Base-by-base conservation (phyloP, 176 grass and related monocot species). In the Oryza meyeriana region DNA sequence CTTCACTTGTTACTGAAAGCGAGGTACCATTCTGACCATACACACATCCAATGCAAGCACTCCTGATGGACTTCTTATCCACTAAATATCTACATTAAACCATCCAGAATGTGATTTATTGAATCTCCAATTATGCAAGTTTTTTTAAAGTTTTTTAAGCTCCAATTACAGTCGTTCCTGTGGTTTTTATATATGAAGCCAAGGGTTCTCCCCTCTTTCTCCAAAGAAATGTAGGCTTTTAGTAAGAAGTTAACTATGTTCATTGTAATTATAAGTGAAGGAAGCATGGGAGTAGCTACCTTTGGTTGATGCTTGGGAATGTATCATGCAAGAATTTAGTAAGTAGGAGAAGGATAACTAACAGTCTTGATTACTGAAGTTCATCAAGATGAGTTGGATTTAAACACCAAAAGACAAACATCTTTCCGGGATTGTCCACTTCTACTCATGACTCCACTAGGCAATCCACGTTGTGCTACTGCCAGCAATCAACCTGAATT, bases 1-100 rank as follows among this genome's bases (percentile, higher is more conserved):
- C 87, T 89, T 98, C 90, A 44, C 95, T 98, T 91, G 88, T 93
- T 78, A 98, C 95, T 63, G 95, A 98, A 93, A 95, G 90, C 61
- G 95, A 98, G 95, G 95, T 98, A 89, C 40, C 50, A 30, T 88
- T 83, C 66, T 84, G 28, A 48, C 45, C 58, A 29, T 70, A 36
- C 78, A 77, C 41, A 61, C 75, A 30, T 45, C 6, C 57, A 71
- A 71, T 31, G 45, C 33, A 61, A 66, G 31, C 63, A 66, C 72
- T 24, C 44, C 66, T 13, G 34, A 69, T 27, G 34, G 71, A 80
- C 47, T 22, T 74, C 6, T 74, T 48, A 67, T 10, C 32, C 24
- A 55, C 40, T 30, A 47, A 79, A 65, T 65, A 79, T 22, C 38
- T 76, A 20, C 80, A 57, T 20, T 66, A 74, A 73, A 26, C 4